Evolutionary conservation across 1,284 basidiomycete genomes (phyloP).

Genomic region (Wallemia mellicola): DNA sequence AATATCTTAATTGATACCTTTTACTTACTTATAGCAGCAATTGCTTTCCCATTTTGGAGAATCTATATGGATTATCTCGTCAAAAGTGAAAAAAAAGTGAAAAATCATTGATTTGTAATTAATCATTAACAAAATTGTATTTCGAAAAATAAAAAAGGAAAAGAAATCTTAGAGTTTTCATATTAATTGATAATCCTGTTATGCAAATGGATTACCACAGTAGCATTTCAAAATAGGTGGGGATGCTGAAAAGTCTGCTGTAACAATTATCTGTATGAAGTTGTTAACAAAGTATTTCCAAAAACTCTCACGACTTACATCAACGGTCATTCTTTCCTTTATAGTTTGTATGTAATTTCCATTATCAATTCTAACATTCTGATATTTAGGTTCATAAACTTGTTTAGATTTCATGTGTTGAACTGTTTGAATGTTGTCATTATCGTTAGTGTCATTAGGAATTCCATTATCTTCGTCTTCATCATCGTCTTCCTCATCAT

Average conservation of each 20-base stretch:
- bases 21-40: slow-evolving; percentile 17
- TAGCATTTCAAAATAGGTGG: slow-evolving; percentile 53
- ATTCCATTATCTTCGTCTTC: slow-evolving; percentile 13
- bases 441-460: too few species aligned
- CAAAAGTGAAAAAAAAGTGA: not conserved
- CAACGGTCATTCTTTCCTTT: slow-evolving; percentile 59
- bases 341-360: slow-evolving; percentile 83
- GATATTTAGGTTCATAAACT: slow-evolving; percentile 38
- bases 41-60: slow-evolving; percentile 18
- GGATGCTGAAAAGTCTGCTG: slow-evolving; percentile 70
- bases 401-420: slow-evolving; percentile 46
- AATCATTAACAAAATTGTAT: not conserved
- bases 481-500: slow-evolving; percentile 27
- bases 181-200: too few species aligned
- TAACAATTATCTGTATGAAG: slow-evolving; percentile 49
- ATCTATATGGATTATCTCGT: slow-evolving; percentile 10
- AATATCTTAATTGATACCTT: slow-evolving; percentile 28
- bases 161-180: not conserved
- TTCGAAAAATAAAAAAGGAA: not conserved
- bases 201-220: not conserved
- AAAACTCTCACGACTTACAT: slow-evolving; percentile 27
- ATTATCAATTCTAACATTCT: slow-evolving; percentile 39
- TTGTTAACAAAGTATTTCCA: slow-evolving; percentile 3
- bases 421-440: slow-evolving; percentile 33
- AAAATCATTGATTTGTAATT: too few species aligned